Conservation (phyloP, 139 green algal genomes). For the Volvox reticuliferus region DNA sequence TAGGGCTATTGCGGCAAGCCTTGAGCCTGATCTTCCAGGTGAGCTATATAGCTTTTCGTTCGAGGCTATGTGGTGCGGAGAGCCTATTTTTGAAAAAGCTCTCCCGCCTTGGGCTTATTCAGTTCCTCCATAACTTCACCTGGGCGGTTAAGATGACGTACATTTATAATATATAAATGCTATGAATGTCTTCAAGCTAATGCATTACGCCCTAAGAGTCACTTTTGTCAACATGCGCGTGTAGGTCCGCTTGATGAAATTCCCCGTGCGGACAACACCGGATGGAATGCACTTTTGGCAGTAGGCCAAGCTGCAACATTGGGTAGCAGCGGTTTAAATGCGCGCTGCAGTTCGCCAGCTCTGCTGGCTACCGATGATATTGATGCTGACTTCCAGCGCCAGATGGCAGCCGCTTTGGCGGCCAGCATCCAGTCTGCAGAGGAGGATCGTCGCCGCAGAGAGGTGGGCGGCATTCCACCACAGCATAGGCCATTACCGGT, state of each 20-base stretch:
- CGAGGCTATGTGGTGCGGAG: too few species aligned
- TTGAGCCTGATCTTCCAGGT: neutral
- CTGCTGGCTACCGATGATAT: neutral
- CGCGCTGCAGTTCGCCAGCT: neutral
- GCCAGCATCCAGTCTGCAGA: conserved; percentile 3
- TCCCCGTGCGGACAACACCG: neutral
- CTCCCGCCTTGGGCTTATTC: too few species aligned
- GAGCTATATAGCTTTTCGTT: neutral
- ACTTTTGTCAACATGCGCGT: neutral
- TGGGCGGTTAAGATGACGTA: neutral
- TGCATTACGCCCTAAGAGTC: neutral
- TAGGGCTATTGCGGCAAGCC: conserved; percentile 32
- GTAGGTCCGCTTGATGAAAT: neutral
- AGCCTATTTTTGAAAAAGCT: too few species aligned
- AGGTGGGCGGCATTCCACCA: neutral
- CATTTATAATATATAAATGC: neutral
- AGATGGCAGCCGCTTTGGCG: conserved; percentile 11
- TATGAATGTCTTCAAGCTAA: neutral
- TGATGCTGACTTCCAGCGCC: conserved; percentile 26
- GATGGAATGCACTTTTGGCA: neutral
- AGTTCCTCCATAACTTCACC: too few species aligned
- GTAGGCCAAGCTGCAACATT: neutral
- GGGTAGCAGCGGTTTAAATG: neutral
- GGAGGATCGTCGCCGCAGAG: conserved; percentile 10
- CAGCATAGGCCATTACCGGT: neutral